phyloP scores from a whole-genome alignment of 768 basidiomycete genomes.

The button mushroom (Agaricus bisporus) region DNA sequence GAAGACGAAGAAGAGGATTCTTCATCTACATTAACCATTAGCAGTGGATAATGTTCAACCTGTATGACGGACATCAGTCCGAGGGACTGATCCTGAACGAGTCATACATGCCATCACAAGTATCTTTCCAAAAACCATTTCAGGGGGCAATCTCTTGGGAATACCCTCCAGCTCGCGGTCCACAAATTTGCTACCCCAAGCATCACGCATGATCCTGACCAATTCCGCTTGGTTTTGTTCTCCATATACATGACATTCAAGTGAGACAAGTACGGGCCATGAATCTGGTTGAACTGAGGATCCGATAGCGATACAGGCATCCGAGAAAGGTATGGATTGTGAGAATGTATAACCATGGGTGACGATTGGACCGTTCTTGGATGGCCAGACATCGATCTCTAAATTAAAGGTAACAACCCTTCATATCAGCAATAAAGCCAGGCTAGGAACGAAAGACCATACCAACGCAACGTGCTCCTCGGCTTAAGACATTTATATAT shows the following conservation, averaged over 20 bases:
- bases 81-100: not conserved
- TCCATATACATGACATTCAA: slow-evolving; percentile 55
- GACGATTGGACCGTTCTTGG: slow-evolving; percentile 44
- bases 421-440: not conserved
- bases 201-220: slow-evolving; percentile 43
- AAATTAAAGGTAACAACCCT: not conserved
- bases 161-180: slow-evolving; percentile 30
- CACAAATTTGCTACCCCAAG: slow-evolving; percentile 49
- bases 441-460: slow-evolving; percentile 1
- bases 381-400: slow-evolving; percentile 67
- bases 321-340: slow-evolving; percentile 42
- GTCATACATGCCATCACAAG: slow-evolving; percentile 44
- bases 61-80: slow-evolving; percentile 14
- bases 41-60: slow-evolving; percentile 50
- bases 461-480: slow-evolving; percentile 49
- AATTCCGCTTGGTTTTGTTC: slow-evolving; percentile 43
- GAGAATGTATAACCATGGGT: slow-evolving; percentile 59
- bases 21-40: slow-evolving; percentile 13
- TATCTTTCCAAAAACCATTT: slow-evolving; percentile 45
- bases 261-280: slow-evolving; percentile 55
- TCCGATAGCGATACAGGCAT: slow-evolving; percentile 49
- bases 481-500: slow-evolving; percentile 49
- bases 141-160: slow-evolving; percentile 32
- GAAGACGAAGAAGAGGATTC: slow-evolving; percentile 10
- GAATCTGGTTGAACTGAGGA: slow-evolving; percentile 31